Base-by-base conservation (phyloP, 2,329 filamentous ascomycete genomes). In the Pseudomassariella vexata region DNA sequence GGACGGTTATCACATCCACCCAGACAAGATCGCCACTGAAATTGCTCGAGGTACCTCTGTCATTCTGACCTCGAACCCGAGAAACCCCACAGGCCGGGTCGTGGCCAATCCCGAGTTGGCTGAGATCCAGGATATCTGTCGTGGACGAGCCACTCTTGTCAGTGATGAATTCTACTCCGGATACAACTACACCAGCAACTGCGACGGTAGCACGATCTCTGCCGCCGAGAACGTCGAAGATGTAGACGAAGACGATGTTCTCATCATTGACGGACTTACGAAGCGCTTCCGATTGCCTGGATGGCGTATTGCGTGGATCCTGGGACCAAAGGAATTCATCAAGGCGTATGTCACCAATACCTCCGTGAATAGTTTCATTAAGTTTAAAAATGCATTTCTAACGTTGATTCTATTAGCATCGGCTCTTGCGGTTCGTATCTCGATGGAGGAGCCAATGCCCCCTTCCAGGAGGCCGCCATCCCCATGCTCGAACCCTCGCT, bases 151-250 rank as follows among this genome's bases (percentile, higher is more conserved):
- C 3, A 96, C 90, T 1, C 69, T 96, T 35, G 89, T 96, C 57
- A 86, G 89, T 64, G 90, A 96, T 53, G 90, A 96, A 62, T 96
- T 96, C 70, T 96, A 96, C 65, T 80, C 81, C 9, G 87, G 89
- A 15, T 96, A 95, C 70, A 95, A 95, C 65, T 96, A 96, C 66
- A 94, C 86, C 21, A 85, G 78, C 47, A 73, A 88, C 63, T 96
- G 90, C 57, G 89, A 95, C 53, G 90, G 90, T 23, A 79, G 75
- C 19, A 94, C 90, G 25, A 86, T 95, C 56, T 89, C 82, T 30
- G 83, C 88, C 7, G 90, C 90, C 5, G 82, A 86, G 52, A 95
- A 96, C 57, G 76, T 96, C 29, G 74, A 87, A 35, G 88, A 95
- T 48, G 88, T 95, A 11, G 78, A 95, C 53, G 75, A 85, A 52